Evolutionary conservation across 1,284 basidiomycete genomes (phyloP).

Genomic region (Trichosporon sp.): DNA sequence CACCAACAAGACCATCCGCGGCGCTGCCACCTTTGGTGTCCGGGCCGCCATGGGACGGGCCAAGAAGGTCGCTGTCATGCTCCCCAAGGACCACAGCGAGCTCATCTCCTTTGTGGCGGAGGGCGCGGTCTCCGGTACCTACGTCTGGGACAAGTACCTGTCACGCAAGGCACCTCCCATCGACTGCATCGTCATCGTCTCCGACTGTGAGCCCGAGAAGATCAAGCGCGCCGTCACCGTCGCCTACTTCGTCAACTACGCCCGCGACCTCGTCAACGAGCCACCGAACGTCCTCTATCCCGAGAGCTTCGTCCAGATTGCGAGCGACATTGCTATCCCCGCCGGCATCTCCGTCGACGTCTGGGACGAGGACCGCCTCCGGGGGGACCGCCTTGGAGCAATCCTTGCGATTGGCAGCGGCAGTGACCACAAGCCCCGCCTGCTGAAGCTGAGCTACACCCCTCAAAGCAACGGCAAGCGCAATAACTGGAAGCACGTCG

Average conservation of each 20-base stretch:
- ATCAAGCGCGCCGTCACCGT: not conserved
- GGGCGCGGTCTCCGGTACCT: not conserved
- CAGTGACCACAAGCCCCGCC: slow-evolving; percentile 8
- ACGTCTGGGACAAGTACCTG: slow-evolving; percentile 5
- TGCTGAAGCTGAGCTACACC: slow-evolving; percentile 15
- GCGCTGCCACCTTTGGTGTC: slow-evolving; percentile 4
- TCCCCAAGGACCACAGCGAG: not conserved
- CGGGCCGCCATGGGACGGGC: not conserved
- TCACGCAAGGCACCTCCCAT: not conserved
- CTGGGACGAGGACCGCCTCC: slow-evolving; percentile 12
- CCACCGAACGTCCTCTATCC: slow-evolving; percentile 12
- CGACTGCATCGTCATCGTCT: not conserved
- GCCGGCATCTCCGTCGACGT: slow-evolving; percentile 8
- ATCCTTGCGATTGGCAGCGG: slow-evolving; percentile 9
- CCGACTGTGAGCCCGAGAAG: not conserved
- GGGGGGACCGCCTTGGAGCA: not conserved
- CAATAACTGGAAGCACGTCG: slow-evolving; percentile 4
- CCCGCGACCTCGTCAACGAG: slow-evolving; percentile 9
- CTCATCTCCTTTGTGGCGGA: not conserved
- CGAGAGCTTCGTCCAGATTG: slow-evolving; percentile 1
- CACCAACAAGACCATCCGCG: slow-evolving; percentile 7
- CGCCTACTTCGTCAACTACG: slow-evolving; percentile 4
- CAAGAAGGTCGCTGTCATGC: slow-evolving; percentile 1
- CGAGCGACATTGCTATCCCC: not conserved
- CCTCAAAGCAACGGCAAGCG: slow-evolving; percentile 13